Evolutionary conservation across 305 asterid species (phyloP), one percentile per base, ranked within the genome.

Genomic region (Fraxinus latifolia): DNA sequence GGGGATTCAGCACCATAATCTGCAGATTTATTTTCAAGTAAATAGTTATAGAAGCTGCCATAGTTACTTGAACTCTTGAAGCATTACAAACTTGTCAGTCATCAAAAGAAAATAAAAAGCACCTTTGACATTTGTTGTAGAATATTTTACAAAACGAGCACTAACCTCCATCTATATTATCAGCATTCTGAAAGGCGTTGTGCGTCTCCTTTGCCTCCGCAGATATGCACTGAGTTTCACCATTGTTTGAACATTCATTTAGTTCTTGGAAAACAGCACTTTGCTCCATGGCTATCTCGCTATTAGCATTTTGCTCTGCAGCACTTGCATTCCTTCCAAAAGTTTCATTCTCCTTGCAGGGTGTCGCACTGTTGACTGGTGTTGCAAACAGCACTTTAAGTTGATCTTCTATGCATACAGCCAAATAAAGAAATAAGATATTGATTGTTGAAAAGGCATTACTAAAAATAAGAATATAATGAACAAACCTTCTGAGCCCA

Each of bases 321-420:
- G 80, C 39, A 58, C 39, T 50, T 68, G 76, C 72, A 33, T 27
- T 77, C 42, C 71, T 80, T 62, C 76, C 84, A 80, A 60, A 74
- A 73, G 77, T 47, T 81, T 82, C 83, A 74, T 44, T 87, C 53
- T 5, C 67, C 55, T 39, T 76, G 65, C 78, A 79, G 78, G 87
- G 25, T 39, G 65, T 70, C 36, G 15, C 76, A 67, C 32, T 44
- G 77, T 86, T 87, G 74, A 81, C 58, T 77, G 91, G 89, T 32
- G 87, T 88, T 32, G 86, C 90, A 81, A 86, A 87, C 74, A 87
- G 77, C 79, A 79, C 47, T 70, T 83, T 67, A 75, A 91, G 82
- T 67, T 50, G 88, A 85, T 89, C 82, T 44, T 83, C 91, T 31
- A 68, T 83, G 70, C 85, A 85, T 27, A 62, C 34, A 77, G 23